These are phyloP conservation scores for Penicillium capsulatum DNA, from an alignment of 2,329 filamentous ascomycete species.

Conservation along the genomic window DNA sequence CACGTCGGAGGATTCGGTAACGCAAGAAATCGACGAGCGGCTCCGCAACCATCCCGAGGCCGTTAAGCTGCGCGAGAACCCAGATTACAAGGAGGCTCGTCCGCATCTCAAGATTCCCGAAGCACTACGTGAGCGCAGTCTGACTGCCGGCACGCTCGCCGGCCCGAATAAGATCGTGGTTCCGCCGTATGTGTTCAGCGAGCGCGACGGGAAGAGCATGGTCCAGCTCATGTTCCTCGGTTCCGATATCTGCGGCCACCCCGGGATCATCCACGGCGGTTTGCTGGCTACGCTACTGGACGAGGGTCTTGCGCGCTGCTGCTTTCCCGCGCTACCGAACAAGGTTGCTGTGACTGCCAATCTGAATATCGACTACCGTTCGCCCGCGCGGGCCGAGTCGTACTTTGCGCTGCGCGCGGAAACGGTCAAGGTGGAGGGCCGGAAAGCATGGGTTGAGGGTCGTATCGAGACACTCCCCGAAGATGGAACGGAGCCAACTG, in stretches of 20 bases:
- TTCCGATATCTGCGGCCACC: slow-evolving; percentile 77
- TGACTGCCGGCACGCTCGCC: slow-evolving; percentile 75
- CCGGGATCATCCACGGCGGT: slow-evolving; percentile 85
- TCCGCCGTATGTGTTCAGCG: slow-evolving; percentile 73
- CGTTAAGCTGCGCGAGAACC: slow-evolving; percentile 60
- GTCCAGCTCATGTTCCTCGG: slow-evolving; percentile 76
- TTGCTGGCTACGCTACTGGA: slow-evolving; percentile 88
- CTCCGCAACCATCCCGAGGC: slow-evolving; percentile 75
- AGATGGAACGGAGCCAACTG: slow-evolving; percentile 58
- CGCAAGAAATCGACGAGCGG: slow-evolving; percentile 62
- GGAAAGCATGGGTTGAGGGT: slow-evolving; percentile 92
- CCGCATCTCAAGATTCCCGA: slow-evolving; percentile 83
- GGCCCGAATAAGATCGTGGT: slow-evolving; percentile 73
- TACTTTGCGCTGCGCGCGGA: slow-evolving; percentile 75
- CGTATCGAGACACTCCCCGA: slow-evolving; percentile 72
- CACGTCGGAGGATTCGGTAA: slow-evolving; percentile 51
- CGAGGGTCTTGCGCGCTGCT: slow-evolving; percentile 82
- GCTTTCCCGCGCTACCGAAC: slow-evolving; percentile 81
- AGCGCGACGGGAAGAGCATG: slow-evolving; percentile 64
- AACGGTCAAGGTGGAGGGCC: slow-evolving; percentile 80
- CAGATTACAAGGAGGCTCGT: slow-evolving; percentile 68
- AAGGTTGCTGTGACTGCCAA: slow-evolving; percentile 78
- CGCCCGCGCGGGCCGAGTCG: slow-evolving; percentile 68
- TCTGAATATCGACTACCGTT: slow-evolving; percentile 75
- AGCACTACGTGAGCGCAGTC: slow-evolving; percentile 64